Conservation (phyloP, 2,329 filamentous ascomycete species). For the Xylariaceae sp. region DNA sequence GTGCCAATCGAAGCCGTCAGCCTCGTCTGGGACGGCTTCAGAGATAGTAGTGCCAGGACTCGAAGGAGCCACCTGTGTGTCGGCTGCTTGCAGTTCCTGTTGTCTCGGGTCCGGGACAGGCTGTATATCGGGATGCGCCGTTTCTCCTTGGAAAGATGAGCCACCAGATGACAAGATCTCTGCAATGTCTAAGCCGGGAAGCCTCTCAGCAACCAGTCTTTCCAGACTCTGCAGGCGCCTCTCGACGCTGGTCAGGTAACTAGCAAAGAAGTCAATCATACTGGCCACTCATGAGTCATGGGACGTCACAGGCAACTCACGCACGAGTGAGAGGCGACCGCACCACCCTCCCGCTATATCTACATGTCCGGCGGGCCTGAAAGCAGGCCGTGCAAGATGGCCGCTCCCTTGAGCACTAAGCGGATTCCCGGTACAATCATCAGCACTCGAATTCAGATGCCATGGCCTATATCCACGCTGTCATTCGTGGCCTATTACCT, state of each 20-base stretch:
- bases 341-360: slow-evolving; percentile 2
- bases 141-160: neutral
- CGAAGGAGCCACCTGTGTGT: neutral
- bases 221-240: slow-evolving; percentile 1
- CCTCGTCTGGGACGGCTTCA: slow-evolving; percentile 2
- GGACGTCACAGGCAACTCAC: neutral
- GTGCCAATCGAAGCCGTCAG: slow-evolving; percentile 3
- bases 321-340: slow-evolving; percentile 1
- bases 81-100: too few relatives aligned
- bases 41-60: slow-evolving; percentile 1
- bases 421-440: neutral
- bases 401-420: slow-evolving; percentile 1
- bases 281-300: too few relatives aligned
- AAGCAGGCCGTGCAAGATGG: neutral
- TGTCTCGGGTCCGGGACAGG: too few relatives aligned
- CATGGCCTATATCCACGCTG: too few relatives aligned
- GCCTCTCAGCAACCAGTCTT: neutral
- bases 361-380: neutral
- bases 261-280: too few relatives aligned
- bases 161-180: neutral
- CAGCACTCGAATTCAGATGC: too few relatives aligned
- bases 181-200: slow-evolving; percentile 1
- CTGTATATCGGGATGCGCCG: neutral
- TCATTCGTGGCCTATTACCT: too few relatives aligned
- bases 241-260: slow-evolving; percentile 1